These are phyloP conservation scores for Xanthoconium stramineum DNA, from an alignment of 768 basidiomycete genomes.

Conservation along the genomic window DNA sequence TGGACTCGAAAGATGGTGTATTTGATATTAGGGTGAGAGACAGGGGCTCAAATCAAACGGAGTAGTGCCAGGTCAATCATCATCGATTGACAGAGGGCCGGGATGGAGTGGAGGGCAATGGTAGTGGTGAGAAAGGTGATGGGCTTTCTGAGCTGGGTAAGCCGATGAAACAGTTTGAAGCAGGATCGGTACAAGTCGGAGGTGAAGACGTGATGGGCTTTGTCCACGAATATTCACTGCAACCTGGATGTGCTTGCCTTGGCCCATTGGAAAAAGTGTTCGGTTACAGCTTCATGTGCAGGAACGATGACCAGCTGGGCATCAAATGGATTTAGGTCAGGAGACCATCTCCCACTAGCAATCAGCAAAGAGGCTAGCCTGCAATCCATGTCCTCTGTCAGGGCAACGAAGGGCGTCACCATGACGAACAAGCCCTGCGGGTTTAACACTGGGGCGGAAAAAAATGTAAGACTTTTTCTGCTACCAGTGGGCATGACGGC, in stretches of 20 bases:
- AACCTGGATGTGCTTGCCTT: not conserved
- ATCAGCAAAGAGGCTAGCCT: not conserved
- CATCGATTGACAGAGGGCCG: not conserved
- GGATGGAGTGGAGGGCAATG: slow-evolving; percentile 1
- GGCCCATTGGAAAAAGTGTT: not conserved
- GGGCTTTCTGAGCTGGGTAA: slow-evolving; percentile 6
- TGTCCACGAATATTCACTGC: not conserved
- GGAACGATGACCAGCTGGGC: slow-evolving; percentile 8
- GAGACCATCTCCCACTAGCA: not conserved
- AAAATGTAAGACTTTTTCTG: slow-evolving; percentile 12
- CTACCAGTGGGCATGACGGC: slow-evolving; percentile 10
- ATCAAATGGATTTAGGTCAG: not conserved
- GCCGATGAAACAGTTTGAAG: slow-evolving; percentile 10
- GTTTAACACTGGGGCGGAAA: not conserved
- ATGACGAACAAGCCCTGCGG: slow-evolving; percentile 1
- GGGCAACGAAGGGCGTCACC: not conserved
- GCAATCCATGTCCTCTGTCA: slow-evolving; percentile 8
- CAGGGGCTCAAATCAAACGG: not conserved
- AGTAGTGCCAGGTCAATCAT: not conserved
- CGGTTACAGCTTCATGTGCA: slow-evolving; percentile 3
- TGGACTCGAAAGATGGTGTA: not conserved
- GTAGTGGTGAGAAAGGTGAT: slow-evolving; percentile 10
- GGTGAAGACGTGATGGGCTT: slow-evolving; percentile 9
- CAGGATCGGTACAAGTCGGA: slow-evolving; percentile 1
- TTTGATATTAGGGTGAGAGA: not conserved